Percentiles rank a stretch among this genome's conserved stretches.
Evolutionary conservation across 2,329 filamentous ascomycete genomes (phyloP).

Genomic region (Calonectria hongkongensis): DNA sequence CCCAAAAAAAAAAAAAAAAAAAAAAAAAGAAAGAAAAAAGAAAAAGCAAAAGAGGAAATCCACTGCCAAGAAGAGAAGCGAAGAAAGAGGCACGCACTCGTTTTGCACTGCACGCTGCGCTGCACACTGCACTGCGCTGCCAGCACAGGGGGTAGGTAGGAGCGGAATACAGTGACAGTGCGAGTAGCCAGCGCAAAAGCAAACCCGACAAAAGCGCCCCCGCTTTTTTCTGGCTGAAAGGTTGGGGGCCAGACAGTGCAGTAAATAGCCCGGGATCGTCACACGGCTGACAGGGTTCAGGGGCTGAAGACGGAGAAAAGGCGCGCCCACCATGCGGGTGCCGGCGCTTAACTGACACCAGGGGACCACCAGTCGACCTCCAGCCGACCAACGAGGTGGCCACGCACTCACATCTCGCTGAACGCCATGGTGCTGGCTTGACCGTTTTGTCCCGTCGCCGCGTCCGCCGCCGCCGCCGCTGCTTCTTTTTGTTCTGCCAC

Average conservation of each 20-base stretch:
- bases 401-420: slow-evolving; percentile 27
- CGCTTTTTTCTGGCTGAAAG: slow-evolving; percentile 23
- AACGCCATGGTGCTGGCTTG: slow-evolving; percentile 28
- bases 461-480: slow-evolving; percentile 13
- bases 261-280: slow-evolving; percentile 31
- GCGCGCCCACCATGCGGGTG: slow-evolving; percentile 44
- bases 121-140: too few relatives aligned
- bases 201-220: slow-evolving; percentile 5
- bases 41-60: too few relatives aligned
- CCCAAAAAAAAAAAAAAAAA: too few relatives aligned
- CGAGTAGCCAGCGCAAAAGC: not conserved
- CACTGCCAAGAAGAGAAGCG: too few relatives aligned
- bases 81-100: too few relatives aligned
- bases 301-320: slow-evolving; percentile 28
- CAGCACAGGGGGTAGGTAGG: too few relatives aligned
- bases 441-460: slow-evolving; percentile 26
- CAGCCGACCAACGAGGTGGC: slow-evolving; percentile 4
- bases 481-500: not conserved
- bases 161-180: too few relatives aligned
- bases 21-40: too few relatives aligned
- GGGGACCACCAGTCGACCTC: not conserved
- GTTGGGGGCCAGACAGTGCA: slow-evolving; percentile 21
- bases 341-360: slow-evolving; percentile 44
- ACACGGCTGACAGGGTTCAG: slow-evolving; percentile 30
- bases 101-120: too few relatives aligned